These are phyloP conservation scores for Boletus nobilissimus DNA, from an alignment of 1,284 basidiomycete genomes.

Conservation along the genomic window DNA sequence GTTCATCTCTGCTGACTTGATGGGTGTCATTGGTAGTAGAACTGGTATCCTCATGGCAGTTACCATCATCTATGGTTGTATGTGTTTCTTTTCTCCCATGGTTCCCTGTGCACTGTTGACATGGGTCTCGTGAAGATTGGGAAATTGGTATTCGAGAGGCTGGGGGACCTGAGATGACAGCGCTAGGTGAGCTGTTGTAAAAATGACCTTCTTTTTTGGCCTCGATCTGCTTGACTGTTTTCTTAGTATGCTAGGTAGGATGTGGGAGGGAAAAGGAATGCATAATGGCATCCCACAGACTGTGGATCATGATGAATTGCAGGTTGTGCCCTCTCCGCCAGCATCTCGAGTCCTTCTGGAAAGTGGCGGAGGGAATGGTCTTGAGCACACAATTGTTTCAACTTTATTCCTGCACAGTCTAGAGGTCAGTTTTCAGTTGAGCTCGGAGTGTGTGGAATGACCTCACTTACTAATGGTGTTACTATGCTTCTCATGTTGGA, in stretches of 20 bases:
- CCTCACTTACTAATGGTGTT: no score
- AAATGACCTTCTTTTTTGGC: constrained; percentile 12
- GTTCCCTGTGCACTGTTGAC: not conserved
- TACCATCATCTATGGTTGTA: constrained; percentile 94
- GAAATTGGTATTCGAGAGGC: constrained; percentile 62
- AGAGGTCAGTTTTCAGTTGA: not conserved
- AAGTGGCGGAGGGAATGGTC: not conserved
- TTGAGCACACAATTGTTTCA: not conserved
- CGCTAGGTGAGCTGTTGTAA: constrained; percentile 72
- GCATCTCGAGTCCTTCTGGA: not conserved
- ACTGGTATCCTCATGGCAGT: constrained; percentile 99
- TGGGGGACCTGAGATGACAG: constrained; percentile 78
- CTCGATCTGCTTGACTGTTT: constrained; percentile 12
- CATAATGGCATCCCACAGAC: constrained; percentile 13
- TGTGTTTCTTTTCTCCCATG: constrained; percentile 23
- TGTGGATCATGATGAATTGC: not conserved
- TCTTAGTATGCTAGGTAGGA: constrained; percentile 17
- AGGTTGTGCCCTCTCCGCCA: not conserved
- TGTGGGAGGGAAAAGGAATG: constrained; percentile 17
- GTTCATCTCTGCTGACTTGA: constrained; percentile 94
- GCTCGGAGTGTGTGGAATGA: not conserved
- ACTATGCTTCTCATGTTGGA: no score
- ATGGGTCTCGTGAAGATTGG: constrained; percentile 35
- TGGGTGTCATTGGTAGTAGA: constrained; percentile 95
- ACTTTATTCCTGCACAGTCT: not conserved